A percentile compares a stretch with the other conserved stretches of the same genome.
phyloP scores from a whole-genome alignment of 139 green algal genomes.

The Chlorella sorokiniana region DNA sequence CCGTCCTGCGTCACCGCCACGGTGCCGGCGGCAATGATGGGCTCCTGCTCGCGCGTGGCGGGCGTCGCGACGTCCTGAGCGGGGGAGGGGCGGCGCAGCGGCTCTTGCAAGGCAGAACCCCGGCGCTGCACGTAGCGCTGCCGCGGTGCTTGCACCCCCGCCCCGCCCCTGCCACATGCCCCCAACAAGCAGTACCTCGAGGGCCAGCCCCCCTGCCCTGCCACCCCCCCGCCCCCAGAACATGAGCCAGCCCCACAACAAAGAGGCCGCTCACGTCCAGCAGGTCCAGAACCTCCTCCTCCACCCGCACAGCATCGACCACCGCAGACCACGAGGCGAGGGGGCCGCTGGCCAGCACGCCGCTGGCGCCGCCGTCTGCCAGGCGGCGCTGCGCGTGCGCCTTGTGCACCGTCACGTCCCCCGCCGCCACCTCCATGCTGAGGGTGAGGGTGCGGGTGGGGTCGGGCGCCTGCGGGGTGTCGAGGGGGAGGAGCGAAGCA shows the following conservation, averaged over 20 bases:
- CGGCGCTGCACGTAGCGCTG: too few relatives aligned
- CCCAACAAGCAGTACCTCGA: too few relatives aligned
- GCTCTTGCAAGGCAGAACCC: not conserved
- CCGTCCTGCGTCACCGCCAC: slow-evolving; percentile 18
- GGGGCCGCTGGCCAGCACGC: not conserved
- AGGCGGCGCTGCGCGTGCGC: too few relatives aligned
- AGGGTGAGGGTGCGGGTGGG: not conserved
- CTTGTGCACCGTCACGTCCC: slow-evolving; percentile 17
- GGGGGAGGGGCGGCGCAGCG: not conserved
- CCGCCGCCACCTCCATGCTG: slow-evolving; percentile 18
- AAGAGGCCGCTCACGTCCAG: not conserved
- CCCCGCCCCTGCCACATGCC: too few relatives aligned
- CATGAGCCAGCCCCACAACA: too few relatives aligned
- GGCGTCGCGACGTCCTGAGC: slow-evolving; percentile 12
- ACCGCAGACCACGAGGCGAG: not conserved
- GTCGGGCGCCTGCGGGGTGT: not conserved
- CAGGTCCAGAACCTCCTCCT: slow-evolving; percentile 3
- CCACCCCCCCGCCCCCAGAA: too few relatives aligned
- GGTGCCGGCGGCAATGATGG: slow-evolving; percentile 1
- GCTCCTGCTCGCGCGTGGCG: slow-evolving; percentile 5
- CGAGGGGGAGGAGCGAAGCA: not conserved
- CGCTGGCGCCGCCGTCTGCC: not conserved
- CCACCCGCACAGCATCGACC: not conserved
- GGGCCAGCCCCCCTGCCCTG: too few relatives aligned
- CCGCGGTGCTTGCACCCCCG: too few relatives aligned